A percentile compares a stretch with the other conserved stretches of the same genome.
Conservation (phyloP, 2,329 filamentous ascomycete species). For the Nigrospora oryzae region DNA sequence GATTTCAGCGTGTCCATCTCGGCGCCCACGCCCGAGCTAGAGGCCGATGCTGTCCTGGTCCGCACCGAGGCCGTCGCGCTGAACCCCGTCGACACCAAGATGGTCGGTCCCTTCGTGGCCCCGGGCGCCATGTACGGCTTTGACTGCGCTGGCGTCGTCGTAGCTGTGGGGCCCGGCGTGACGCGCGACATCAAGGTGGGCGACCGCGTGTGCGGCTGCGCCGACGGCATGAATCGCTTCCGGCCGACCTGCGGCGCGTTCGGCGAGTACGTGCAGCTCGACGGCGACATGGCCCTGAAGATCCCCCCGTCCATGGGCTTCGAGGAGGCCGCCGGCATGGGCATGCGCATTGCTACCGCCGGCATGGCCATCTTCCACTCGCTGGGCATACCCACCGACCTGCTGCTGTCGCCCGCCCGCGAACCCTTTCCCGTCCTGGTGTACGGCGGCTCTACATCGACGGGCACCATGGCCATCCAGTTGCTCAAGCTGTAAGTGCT, state of each 20-base stretch:
- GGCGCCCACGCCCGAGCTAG: constrained; percentile 1
- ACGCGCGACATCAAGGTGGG: constrained; percentile 6
- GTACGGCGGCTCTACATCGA: constrained; percentile 5
- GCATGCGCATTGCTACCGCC: constrained; percentile 3
- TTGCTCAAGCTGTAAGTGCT: constrained; percentile 7
- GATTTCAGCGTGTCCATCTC: not conserved
- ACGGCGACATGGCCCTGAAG: not conserved
- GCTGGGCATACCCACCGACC: constrained; percentile 4
- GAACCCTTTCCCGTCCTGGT: constrained; percentile 3
- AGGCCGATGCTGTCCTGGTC: constrained; percentile 5
- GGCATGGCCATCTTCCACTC: constrained; percentile 8
- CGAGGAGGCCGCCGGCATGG: constrained; percentile 6
- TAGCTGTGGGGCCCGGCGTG: constrained; percentile 7
- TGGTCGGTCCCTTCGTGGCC: constrained; percentile 3
- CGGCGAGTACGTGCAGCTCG: not conserved
- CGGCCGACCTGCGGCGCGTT: constrained; percentile 1
- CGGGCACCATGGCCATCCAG: constrained; percentile 5
- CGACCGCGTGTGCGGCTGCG: constrained; percentile 9
- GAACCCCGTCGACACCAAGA: constrained; percentile 10
- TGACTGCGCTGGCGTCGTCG: constrained; percentile 13
- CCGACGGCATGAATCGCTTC: not conserved
- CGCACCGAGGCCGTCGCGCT: constrained; percentile 5
- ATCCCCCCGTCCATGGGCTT: not conserved
- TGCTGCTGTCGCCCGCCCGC: not conserved
- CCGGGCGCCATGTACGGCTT: constrained; percentile 9